Conservation (phyloP, 2,329 filamentous ascomycete genomes). For the Penicillium fuscoglaucum region DNA sequence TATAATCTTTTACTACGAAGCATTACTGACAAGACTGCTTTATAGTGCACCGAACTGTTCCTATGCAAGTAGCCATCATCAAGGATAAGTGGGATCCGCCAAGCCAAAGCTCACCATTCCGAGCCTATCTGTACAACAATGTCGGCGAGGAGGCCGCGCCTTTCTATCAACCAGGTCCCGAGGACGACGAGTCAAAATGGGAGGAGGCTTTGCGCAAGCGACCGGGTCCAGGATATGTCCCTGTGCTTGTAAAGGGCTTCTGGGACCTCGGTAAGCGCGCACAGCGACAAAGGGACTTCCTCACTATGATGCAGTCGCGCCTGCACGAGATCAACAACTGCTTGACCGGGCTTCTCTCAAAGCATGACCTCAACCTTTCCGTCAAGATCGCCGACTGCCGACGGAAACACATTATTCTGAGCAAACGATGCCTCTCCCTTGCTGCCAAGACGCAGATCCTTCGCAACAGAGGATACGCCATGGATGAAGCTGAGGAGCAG, state of each 20-base stretch:
- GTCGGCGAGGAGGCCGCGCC: conserved; percentile 60
- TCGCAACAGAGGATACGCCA: conserved; percentile 64
- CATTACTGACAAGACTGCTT: conserved; percentile 12
- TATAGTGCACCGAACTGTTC: conserved; percentile 59
- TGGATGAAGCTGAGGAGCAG: conserved; percentile 64
- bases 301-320: conserved; percentile 58
- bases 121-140: conserved; percentile 64
- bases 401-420: conserved; percentile 60
- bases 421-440: conserved; percentile 60
- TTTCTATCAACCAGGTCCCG: conserved; percentile 59
- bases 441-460: conserved; percentile 66
- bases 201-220: conserved; percentile 63
- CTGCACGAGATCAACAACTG: conserved; percentile 66
- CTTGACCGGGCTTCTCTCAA: conserved; percentile 59
- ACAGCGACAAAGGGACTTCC: conserved; percentile 56
- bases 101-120: conserved; percentile 54
- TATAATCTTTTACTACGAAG: conserved; percentile 12
- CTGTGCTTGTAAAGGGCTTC: conserved; percentile 62
- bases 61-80: conserved; percentile 62
- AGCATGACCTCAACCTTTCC: conserved; percentile 61
- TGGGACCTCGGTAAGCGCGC: conserved; percentile 59
- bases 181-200: conserved; percentile 63
- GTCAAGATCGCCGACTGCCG: conserved; percentile 60
- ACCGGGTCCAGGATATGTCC: conserved; percentile 58
- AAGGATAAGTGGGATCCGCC: conserved; percentile 61